phyloP scores from a whole-genome alignment of 495 filamentous ascomycete genomes.

The Eremomyces bilateralis region DNA sequence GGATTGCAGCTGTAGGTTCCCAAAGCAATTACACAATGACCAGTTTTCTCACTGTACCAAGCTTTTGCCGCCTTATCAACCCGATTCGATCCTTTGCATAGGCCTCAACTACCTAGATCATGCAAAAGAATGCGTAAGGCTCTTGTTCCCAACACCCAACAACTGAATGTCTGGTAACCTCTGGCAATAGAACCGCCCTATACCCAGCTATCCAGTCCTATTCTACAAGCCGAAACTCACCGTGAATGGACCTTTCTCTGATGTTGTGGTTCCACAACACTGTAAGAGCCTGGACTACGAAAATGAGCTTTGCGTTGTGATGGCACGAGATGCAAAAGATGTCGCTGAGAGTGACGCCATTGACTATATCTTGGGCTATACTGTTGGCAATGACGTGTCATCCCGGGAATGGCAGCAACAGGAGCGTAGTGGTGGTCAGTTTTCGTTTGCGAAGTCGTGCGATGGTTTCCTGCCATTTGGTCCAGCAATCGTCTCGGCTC shows the following conservation, averaged over 20 bases:
- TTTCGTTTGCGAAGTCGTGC: slow-evolving; percentile 25
- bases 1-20: too few species aligned
- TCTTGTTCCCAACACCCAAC: neutral
- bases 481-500: slow-evolving; percentile 17
- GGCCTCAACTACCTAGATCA: neutral
- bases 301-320: slow-evolving; percentile 13
- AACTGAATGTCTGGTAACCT: neutral
- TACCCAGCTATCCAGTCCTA: neutral
- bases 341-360: slow-evolving; percentile 15
- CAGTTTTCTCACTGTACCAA: too few species aligned
- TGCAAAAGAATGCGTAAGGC: neutral
- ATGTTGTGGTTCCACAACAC: neutral
- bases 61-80: too few species aligned
- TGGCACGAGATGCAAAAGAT: slow-evolving; percentile 18
- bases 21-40: too few species aligned
- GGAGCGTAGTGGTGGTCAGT: slow-evolving; percentile 11
- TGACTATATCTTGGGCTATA: slow-evolving; percentile 25
- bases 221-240: neutral
- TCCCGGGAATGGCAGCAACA: slow-evolving; percentile 19
- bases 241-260: neutral
- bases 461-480: slow-evolving; percentile 27
- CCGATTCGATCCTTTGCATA: neutral
- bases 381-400: slow-evolving; percentile 25
- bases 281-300: neutral
- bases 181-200: neutral